A percentile compares a stretch with the other conserved stretches of the same genome.
phyloP scores from a whole-genome alignment of 805 yeast genomes.

The Kluyveromyces wickerhamii region DNA sequence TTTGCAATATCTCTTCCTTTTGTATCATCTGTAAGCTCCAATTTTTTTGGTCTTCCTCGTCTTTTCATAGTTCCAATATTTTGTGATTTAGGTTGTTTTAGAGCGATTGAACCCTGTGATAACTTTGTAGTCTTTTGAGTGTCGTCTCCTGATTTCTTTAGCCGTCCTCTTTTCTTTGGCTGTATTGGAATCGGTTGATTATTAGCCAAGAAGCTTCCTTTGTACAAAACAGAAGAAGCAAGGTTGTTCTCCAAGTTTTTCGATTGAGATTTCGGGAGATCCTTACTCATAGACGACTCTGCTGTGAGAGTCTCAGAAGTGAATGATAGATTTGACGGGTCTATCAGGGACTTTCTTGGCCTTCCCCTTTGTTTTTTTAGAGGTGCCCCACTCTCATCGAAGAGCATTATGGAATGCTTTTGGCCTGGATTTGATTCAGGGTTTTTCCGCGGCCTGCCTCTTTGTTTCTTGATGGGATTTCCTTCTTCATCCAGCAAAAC shows the following conservation, averaged over 20 bases:
- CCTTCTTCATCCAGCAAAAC: constrained; percentile 1
- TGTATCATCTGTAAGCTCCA: no score
- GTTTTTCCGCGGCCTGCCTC: constrained; percentile 3
- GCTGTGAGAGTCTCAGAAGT: neutral
- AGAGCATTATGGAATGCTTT: constrained; percentile 6
- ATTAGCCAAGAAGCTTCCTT: no score
- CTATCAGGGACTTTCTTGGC: constrained; percentile 6
- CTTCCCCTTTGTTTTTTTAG: constrained; percentile 7
- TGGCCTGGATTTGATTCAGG: neutral
- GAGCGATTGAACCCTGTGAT: no score
- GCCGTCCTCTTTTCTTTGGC: constrained; percentile 4
- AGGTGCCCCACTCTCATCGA: constrained; percentile 1
- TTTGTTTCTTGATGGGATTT: constrained; percentile 5
- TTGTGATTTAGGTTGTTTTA: no score
- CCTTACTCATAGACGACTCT: no score
- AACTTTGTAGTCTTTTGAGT: no score
- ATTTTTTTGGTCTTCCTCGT: constrained; percentile 9
- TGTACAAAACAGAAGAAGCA: no score
- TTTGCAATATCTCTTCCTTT: no score
- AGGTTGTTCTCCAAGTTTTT: neutral
- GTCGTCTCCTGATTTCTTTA: constrained; percentile 1
- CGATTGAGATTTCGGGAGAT: neutral
- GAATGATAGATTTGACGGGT: neutral
- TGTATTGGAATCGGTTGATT: neutral
- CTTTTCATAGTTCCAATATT: no score